Conservation (phyloP, 805 yeast species). For the Wickerhamiella cacticola region DNA sequence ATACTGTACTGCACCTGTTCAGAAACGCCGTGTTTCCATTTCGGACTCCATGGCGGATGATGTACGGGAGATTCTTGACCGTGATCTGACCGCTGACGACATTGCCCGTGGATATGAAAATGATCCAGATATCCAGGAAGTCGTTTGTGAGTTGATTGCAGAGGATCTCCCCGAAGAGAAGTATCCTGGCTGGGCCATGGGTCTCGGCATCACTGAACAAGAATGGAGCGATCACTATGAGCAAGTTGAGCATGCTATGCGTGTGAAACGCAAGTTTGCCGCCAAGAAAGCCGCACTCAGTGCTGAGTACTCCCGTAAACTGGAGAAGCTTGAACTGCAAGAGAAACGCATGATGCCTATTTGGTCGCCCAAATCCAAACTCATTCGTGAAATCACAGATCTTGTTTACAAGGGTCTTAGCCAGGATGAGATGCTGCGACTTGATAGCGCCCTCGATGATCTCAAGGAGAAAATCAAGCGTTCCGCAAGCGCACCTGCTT, state of each 20-base stretch:
- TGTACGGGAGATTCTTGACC: conserved; percentile 16
- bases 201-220: conserved; percentile 13
- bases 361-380: conserved; percentile 16
- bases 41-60: conserved; percentile 18
- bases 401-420: conserved; percentile 14
- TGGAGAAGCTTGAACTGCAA: conserved; percentile 15
- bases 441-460: conserved; percentile 12
- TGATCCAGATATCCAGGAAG: conserved; percentile 14
- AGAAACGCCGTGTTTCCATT: conserved; percentile 17
- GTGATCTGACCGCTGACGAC: conserved; percentile 17
- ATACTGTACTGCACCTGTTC: conserved; percentile 16
- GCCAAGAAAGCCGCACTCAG: conserved; percentile 14
- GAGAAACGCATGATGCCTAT: conserved; percentile 17
- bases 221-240: conserved; percentile 18
- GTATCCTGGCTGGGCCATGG: conserved; percentile 19
- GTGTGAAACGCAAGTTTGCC: conserved; percentile 17
- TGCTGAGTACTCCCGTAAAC: conserved; percentile 15
- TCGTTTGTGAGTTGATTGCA: conserved; percentile 16
- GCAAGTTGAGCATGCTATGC: conserved; percentile 13
- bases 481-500: neutral
- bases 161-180: conserved; percentile 16
- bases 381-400: conserved; percentile 14
- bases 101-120: conserved; percentile 15
- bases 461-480: conserved; percentile 13
- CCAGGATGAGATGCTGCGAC: conserved; percentile 10